phyloP scores from a whole-genome alignment of 2,329 filamentous ascomycete genomes.

The Aaosphaeria pasadenensis region DNA sequence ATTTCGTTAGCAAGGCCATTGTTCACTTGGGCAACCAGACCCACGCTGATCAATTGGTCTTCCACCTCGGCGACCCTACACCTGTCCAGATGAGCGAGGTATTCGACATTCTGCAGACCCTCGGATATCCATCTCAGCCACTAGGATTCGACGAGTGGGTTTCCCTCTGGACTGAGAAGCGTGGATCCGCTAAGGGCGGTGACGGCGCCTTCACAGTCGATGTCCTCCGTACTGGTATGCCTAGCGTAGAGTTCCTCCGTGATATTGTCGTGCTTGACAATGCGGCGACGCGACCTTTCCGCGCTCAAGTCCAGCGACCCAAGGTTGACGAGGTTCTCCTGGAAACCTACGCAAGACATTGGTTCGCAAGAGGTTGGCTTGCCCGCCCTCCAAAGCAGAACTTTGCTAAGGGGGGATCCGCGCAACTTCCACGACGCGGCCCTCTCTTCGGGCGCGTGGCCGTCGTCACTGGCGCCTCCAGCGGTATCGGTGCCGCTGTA shows the following conservation, averaged over 20 bases:
- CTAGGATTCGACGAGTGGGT: constrained; percentile 74
- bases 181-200: constrained; percentile 61
- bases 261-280: constrained; percentile 74
- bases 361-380: constrained; percentile 77
- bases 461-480: constrained; percentile 76
- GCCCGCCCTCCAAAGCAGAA: constrained; percentile 57
- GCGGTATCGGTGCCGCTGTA: constrained; percentile 75
- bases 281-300: constrained; percentile 61
- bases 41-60: constrained; percentile 61
- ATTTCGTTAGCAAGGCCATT: constrained; percentile 75
- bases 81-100: constrained; percentile 65
- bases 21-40: constrained; percentile 65
- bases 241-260: constrained; percentile 66
- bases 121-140: constrained; percentile 68
- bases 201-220: constrained; percentile 74
- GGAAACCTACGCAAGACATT: constrained; percentile 75
- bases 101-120: constrained; percentile 61
- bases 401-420: constrained; percentile 43
- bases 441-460: constrained; percentile 68
- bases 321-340: constrained; percentile 69
- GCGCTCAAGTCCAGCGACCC: constrained; percentile 59
- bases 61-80: constrained; percentile 71
- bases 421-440: constrained; percentile 49
- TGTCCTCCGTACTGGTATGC: constrained; percentile 78
- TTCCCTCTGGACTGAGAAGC: constrained; percentile 67